Base-by-base conservation (phyloP, 441 rosid genomes). In the Hura crepitans region DNA sequence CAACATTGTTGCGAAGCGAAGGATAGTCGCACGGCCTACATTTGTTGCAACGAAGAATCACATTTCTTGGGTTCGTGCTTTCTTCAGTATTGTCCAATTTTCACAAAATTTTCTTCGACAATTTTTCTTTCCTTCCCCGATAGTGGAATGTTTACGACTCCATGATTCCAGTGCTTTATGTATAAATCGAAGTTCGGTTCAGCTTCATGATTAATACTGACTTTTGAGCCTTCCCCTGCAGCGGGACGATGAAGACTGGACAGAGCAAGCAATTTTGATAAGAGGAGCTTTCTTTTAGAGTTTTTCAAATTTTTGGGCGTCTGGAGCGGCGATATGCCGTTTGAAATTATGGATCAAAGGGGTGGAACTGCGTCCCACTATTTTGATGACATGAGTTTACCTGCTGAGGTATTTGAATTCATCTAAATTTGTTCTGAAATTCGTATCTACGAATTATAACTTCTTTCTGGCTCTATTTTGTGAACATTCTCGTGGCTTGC, bases 341-440 rank as follows among this genome's bases (percentile, higher is more conserved):
- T 80, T 71, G 87, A 86, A 76, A 69, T 83, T 68, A 76, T 86
- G 87, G 96, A 89, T 74, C 84, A 82, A 43, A 87, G 89, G 81
- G 83, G 87, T 72, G 81, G 77, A 49, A 71, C 82, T 14, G 78
- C 91, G 14, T 74, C 89, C 53, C 79, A 50, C 62, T 79, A 78
- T 66, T 80, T 81, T 12, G 92, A 86, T 56, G 91, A 89, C 64
- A 12, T 67, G 46, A 70, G 60, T 68, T 70, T 79, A 39, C 82
- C 85, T 58, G 72, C 85, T 1, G 91, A 91, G 97, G 98, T 89
- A 83, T 37, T 61, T 65, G 25, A 39, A 54, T 43, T 12, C 28
- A 62, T 17, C 33, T 55, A 37, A 63, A 30, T 23, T 66, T 59
- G 57, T 63, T 57, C 17, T 15, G 57, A 15, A n/a, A 27, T 20